phyloP scores from a whole-genome alignment of 768 basidiomycete genomes.

The Amanita exitialis region DNA sequence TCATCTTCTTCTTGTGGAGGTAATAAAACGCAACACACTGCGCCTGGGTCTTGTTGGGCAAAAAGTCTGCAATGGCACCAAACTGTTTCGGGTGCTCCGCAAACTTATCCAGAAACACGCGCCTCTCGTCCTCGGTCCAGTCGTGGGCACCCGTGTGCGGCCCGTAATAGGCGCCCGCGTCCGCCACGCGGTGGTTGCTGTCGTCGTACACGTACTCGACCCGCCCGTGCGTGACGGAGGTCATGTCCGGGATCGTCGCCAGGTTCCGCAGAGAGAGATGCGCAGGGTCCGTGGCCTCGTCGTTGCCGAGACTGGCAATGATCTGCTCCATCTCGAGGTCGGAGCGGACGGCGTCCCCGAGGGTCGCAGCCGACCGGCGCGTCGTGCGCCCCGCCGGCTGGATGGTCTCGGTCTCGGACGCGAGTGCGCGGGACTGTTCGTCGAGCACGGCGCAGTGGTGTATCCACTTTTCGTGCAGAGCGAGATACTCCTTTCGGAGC shows the following conservation, averaged over 20 bases:
- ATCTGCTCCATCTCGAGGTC: constrained; percentile 98
- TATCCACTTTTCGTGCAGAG: constrained; percentile 64
- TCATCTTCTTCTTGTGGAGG: constrained; percentile 80
- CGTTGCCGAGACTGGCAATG: constrained; percentile 86
- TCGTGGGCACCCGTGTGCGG: constrained; percentile 64
- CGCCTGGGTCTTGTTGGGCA: constrained; percentile 76
- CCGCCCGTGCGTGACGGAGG: constrained; percentile 52
- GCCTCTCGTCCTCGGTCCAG: constrained; percentile 84
- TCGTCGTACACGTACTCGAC: constrained; percentile 70
- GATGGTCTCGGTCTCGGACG: constrained; percentile 27
- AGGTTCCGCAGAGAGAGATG: constrained; percentile 80
- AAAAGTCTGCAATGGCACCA: constrained; percentile 73
- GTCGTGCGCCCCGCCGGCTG: constrained; percentile 51
- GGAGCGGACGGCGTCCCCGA: constrained; percentile 86
- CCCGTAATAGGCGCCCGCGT: constrained; percentile 72
- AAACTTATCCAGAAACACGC: constrained; percentile 70
- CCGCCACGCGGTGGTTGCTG: constrained; percentile 69
- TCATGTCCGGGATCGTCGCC: constrained; percentile 87
- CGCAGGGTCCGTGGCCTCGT: constrained; percentile 88
- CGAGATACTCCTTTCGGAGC: constrained; percentile 57
- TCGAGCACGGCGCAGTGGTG: constrained; percentile 64
- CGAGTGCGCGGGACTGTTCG: constrained; percentile 36
- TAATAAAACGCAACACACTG: constrained; percentile 95
- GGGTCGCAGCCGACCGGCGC: constrained; percentile 55
- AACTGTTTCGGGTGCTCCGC: constrained; percentile 90